Conservation (phyloP, 164 flowering plant species). For the Dillenia turbinata region DNA sequence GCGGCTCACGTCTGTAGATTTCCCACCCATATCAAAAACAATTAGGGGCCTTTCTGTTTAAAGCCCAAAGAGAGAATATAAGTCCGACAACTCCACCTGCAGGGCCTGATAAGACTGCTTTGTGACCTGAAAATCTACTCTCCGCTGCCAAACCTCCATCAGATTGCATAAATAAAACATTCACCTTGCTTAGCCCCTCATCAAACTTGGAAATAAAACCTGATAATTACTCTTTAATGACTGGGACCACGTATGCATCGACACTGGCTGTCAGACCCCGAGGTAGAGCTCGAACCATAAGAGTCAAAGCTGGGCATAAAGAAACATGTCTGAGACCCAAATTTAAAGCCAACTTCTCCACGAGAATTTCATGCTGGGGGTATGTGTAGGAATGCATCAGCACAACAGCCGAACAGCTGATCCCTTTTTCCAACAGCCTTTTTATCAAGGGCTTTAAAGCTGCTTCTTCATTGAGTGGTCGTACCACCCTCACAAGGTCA, state of each 20-base stretch:
- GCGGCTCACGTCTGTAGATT: constrained; percentile 96
- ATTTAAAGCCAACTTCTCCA: constrained; percentile 61
- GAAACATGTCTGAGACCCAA: constrained; percentile 94
- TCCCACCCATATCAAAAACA: constrained; percentile 99
- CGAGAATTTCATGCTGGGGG: constrained; percentile 71
- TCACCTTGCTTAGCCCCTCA: constrained; percentile 63
- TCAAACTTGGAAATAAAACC: constrained; percentile 92
- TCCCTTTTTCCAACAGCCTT: constrained; percentile 64
- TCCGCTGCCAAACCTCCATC: constrained; percentile 99
- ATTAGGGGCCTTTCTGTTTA: constrained; percentile 91
- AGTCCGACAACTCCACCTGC: constrained; percentile 99
- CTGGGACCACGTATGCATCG: constrained; percentile 96
- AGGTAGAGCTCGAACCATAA: constrained; percentile 98
- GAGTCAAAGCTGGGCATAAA: constrained; percentile 84
- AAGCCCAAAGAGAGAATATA: constrained; percentile 82
- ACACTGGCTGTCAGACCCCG: constrained; percentile 96
- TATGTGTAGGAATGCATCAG: constrained; percentile 92
- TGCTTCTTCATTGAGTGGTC: constrained; percentile 65
- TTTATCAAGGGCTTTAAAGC: constrained; percentile 50
- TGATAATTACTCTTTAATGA: constrained; percentile 82
- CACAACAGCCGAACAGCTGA: constrained; percentile 83
- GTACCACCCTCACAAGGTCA: constrained; percentile 65
- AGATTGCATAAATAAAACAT: constrained; percentile 97
- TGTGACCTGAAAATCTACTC: constrained; percentile 94
- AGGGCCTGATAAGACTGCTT: constrained; percentile 96